Percentiles rank a stretch among this genome's conserved stretches.
These are phyloP conservation scores for Tylopilus balloui DNA, from an alignment of 768 basidiomycete genomes.

Conservation along the genomic window DNA sequence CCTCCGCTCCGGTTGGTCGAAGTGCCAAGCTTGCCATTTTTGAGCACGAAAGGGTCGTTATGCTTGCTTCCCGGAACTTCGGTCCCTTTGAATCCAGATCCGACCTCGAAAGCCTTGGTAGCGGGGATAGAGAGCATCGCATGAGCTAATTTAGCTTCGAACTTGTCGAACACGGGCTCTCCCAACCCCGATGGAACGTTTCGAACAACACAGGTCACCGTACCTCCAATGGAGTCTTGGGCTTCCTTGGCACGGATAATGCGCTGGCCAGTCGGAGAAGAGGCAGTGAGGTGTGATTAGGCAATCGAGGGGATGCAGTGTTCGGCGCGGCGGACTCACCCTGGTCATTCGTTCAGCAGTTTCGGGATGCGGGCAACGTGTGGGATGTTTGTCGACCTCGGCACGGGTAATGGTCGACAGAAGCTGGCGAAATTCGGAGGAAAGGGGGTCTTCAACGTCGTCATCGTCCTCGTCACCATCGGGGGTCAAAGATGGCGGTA, in stretches of 20 bases:
- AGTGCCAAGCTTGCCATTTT: conserved; percentile 76
- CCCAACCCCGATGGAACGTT: conserved; percentile 88
- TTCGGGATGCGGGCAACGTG: conserved; percentile 86
- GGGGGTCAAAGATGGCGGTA: conserved; percentile 37
- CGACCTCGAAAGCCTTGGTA: conserved; percentile 97
- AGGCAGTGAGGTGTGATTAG: conserved; percentile 14
- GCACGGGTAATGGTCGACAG: conserved; percentile 77
- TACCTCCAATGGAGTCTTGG: conserved; percentile 96
- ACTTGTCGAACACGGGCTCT: conserved; percentile 98
- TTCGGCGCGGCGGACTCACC: conserved; percentile 38
- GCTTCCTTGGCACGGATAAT: conserved; percentile 90
- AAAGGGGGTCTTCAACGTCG: conserved; percentile 67
- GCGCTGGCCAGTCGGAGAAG: conserved; percentile 47
- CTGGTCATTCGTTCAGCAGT: conserved; percentile 89
- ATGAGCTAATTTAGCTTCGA: conserved; percentile 92
- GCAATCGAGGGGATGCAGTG: conserved; percentile 32
- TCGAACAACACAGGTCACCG: conserved; percentile 93
- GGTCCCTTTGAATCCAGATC: conserved; percentile 93
- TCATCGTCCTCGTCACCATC: conserved; percentile 55
- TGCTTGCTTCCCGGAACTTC: conserved; percentile 90
- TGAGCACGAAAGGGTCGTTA: conserved; percentile 81
- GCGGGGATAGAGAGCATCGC: conserved; percentile 99
- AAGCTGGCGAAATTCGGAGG: conserved; percentile 77
- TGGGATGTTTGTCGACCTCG: conserved; percentile 81
- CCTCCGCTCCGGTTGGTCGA: conserved; percentile 95